phyloP scores from a whole-genome alignment of 1,284 basidiomycete species.

The Gyrodon tennesseensis region DNA sequence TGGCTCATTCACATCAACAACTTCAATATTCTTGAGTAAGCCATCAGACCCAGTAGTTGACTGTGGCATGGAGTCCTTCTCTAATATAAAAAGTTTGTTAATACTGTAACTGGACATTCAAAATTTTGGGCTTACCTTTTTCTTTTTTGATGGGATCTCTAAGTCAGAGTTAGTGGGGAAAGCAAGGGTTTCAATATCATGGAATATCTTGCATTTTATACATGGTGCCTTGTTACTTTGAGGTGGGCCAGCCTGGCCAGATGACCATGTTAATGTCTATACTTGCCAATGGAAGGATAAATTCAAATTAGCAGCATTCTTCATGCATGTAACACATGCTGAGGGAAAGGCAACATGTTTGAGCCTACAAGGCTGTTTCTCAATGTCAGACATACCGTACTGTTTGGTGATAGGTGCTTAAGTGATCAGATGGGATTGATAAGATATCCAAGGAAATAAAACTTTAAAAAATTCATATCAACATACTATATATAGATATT shows the following conservation, averaged over 20 bases:
- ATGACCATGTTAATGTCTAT: not conserved
- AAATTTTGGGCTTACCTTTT: not conserved
- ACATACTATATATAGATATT: not conserved
- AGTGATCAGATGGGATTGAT: not conserved
- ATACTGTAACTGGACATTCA: not conserved
- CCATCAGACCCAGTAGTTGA: not conserved
- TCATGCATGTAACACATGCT: not conserved
- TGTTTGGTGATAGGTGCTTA: too few relatives aligned
- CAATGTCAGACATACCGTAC: slow-evolving; percentile 6
- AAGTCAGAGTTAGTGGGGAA: too few relatives aligned
- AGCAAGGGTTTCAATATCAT: too few relatives aligned
- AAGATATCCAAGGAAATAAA: too few relatives aligned
- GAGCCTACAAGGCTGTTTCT: slow-evolving; percentile 7
- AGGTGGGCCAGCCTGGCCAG: not conserved
- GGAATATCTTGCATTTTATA: too few relatives aligned
- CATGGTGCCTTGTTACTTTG: too few relatives aligned
- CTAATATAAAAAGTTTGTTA: not conserved
- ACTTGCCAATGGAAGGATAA: not conserved
- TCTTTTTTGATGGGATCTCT: slow-evolving; percentile 10
- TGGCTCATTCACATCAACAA: slow-evolving; percentile 1
- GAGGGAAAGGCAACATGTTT: not conserved
- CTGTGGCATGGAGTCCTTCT: not conserved
- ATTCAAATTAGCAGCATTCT: slow-evolving; percentile 15
- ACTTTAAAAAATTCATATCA: not conserved
- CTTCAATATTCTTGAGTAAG: slow-evolving; percentile 12